Evolutionary conservation across 2,329 filamentous ascomycete genomes (phyloP).

Genomic region (Venturiaceae sp.): DNA sequence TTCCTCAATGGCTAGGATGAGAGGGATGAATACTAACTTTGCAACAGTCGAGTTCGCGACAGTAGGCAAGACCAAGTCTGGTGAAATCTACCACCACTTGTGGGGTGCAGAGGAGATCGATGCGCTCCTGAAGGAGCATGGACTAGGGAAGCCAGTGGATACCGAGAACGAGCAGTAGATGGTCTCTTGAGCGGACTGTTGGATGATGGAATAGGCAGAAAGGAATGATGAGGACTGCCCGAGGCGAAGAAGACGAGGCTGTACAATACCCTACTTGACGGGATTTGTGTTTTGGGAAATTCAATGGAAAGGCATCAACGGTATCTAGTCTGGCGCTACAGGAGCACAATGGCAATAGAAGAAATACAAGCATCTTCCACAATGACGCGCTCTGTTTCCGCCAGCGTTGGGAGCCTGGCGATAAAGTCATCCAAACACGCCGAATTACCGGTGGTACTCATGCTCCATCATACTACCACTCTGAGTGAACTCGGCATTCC

Average conservation of each 20-base stretch:
- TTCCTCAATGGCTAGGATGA: slow-evolving; percentile 7
- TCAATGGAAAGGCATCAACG: background rate
- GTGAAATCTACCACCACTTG: slow-evolving; percentile 95
- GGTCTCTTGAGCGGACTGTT: background rate
- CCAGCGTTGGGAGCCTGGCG: too few species aligned
- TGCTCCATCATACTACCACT: too few species aligned
- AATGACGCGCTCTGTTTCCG: too few species aligned
- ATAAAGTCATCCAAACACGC: too few species aligned
- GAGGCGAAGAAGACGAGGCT: background rate
- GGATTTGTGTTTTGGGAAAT: background rate
- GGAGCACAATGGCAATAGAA: background rate
- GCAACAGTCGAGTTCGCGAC: slow-evolving; percentile 88
- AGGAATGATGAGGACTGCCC: background rate
- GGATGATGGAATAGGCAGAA: too few species aligned
- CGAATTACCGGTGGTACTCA: too few species aligned
- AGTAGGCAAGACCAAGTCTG: slow-evolving; percentile 87
- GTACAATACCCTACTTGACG: background rate
- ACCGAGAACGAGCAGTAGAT: slow-evolving; percentile 34
- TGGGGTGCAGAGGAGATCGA: slow-evolving; percentile 98
- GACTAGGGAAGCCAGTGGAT: slow-evolving; percentile 78
- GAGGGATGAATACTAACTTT: slow-evolving; percentile 13
- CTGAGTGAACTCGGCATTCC: too few species aligned
- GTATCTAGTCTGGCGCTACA: slow-evolving; percentile 1
- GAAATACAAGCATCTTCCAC: background rate
- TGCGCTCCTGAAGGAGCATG: slow-evolving; percentile 86